Percentiles rank a stretch among this genome's conserved stretches.
These are phyloP conservation scores for Monilinia fructigena DNA, from an alignment of 2,329 filamentous ascomycete species.

Conservation along the genomic window DNA sequence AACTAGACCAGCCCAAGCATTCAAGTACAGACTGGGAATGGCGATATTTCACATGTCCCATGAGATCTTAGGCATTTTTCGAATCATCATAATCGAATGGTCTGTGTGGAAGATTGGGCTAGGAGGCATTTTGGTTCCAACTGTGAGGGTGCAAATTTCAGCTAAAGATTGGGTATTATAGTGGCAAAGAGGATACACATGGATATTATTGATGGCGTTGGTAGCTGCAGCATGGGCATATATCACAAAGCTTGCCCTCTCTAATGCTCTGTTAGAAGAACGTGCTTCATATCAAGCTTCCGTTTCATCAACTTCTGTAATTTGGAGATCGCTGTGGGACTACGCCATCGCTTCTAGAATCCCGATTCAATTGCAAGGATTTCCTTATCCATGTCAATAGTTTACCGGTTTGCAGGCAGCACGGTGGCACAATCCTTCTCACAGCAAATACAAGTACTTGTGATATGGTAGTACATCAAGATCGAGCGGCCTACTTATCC, in stretches of 20 bases:
- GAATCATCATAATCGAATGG: too few species aligned
- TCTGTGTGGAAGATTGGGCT: background rate
- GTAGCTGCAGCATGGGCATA: background rate
- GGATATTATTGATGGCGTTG: background rate
- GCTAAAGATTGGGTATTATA: background rate
- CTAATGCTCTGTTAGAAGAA: background rate
- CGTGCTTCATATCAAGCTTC: slow-evolving; percentile 11
- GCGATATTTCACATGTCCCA: background rate
- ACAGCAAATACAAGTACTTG: background rate
- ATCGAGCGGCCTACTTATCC: background rate
- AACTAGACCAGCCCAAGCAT: background rate
- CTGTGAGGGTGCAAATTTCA: background rate
- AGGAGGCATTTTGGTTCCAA: background rate
- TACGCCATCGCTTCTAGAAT: slow-evolving; percentile 9
- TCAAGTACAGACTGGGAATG: background rate
- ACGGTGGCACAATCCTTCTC: background rate
- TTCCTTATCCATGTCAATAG: background rate
- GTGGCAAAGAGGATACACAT: background rate
- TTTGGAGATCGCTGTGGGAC: background rate
- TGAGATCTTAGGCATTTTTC: background rate
- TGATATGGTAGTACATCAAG: background rate
- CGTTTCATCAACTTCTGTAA: background rate
- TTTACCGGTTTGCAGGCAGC: background rate
- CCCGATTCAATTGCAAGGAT: background rate
- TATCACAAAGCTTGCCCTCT: background rate